Evolutionary conservation across 139 green algal species (phyloP).

Genomic region (Trebouxia sp.): DNA sequence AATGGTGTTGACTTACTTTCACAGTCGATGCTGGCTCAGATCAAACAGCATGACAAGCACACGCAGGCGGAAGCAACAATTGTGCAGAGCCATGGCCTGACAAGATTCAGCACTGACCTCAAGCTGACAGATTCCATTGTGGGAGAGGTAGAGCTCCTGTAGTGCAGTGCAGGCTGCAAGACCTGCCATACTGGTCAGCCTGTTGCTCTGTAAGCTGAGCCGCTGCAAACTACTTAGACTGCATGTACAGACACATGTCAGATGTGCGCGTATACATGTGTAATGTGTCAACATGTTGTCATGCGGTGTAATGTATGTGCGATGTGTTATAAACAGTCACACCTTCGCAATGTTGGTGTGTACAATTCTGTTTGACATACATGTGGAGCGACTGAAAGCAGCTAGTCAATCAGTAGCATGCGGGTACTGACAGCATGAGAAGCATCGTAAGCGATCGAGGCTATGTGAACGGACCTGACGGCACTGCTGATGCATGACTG

Average conservation of each 20-base stretch:
- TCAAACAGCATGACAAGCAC: too few relatives aligned
- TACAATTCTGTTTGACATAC: too few relatives aligned
- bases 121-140: slow-evolving; percentile 85
- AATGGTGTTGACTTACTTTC: too few relatives aligned
- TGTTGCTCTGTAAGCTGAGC: slow-evolving; percentile 73
- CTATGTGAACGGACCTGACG: not conserved
- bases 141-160: slow-evolving; percentile 91
- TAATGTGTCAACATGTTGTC: too few relatives aligned
- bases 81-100: too few relatives aligned
- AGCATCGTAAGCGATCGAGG: not conserved
- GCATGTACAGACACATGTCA: too few relatives aligned
- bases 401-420: slow-evolving; percentile 1
- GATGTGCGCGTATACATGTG: too few relatives aligned
- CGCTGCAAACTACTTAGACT: slow-evolving; percentile 43
- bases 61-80: too few relatives aligned
- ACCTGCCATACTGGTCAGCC: slow-evolving; percentile 78
- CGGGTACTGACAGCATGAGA: not conserved
- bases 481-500: not conserved
- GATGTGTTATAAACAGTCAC: too few relatives aligned
- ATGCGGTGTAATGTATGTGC: too few relatives aligned
- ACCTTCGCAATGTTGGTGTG: too few relatives aligned
- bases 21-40: too few relatives aligned
- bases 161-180: slow-evolving; percentile 68
- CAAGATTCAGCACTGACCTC: slow-evolving; percentile 54
- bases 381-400: not conserved